Conservation (phyloP, 2,329 filamentous ascomycete genomes). For the Teratosphaeria zuluensis region DNA sequence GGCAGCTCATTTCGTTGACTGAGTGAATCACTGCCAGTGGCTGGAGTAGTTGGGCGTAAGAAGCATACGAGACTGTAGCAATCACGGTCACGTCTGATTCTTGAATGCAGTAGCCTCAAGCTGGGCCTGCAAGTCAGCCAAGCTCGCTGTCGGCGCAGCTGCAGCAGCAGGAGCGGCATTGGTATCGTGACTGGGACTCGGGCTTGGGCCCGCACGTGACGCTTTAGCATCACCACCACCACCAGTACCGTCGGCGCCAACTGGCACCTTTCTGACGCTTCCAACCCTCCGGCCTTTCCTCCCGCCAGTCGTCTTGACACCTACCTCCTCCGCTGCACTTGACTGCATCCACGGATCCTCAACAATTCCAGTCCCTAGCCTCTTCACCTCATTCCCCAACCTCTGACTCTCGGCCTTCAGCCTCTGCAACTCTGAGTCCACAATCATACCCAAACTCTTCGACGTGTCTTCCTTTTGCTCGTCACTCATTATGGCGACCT, state of each 20-base stretch:
- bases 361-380: neutral
- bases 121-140: neutral
- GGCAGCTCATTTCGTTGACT: too few relatives aligned
- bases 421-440: neutral
- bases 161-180: neutral
- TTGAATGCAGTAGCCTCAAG: neutral
- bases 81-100: neutral
- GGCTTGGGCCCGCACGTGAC: neutral
- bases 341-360: neutral
- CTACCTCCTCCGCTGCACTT: neutral
- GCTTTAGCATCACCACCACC: neutral
- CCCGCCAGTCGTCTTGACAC: neutral
- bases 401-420: neutral
- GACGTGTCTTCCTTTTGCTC: neutral
- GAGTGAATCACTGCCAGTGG: too few relatives aligned
- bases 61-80: too few relatives aligned
- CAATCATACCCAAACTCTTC: neutral
- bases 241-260: neutral
- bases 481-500: neutral
- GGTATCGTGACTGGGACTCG: too few relatives aligned
- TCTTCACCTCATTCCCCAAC: neutral
- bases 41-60: too few relatives aligned
- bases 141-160: neutral
- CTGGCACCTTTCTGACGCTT: neutral
- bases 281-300: neutral